Evolutionary conservation across 768 basidiomycete species (phyloP).

Genomic region (Imleria badia): DNA sequence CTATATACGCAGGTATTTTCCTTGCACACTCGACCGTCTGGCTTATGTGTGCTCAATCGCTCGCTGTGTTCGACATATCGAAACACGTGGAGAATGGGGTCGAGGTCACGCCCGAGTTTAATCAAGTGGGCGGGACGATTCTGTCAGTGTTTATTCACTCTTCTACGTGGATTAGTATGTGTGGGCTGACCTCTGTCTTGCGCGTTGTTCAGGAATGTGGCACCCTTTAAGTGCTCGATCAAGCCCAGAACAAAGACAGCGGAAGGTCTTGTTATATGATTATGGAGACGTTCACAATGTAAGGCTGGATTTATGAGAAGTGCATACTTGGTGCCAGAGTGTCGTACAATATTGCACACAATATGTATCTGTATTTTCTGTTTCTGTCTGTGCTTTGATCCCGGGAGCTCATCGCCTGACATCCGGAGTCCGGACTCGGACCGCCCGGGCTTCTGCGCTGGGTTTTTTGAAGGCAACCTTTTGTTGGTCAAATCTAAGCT

Average conservation of each 20-base stretch:
- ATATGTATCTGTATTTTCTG: too few species aligned
- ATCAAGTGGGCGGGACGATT: slow-evolving; percentile 17
- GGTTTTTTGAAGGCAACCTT: too few species aligned
- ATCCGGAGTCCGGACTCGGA: too few species aligned
- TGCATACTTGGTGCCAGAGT: too few species aligned
- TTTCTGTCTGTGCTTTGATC: too few species aligned
- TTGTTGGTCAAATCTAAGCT: too few species aligned
- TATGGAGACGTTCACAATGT: not conserved
- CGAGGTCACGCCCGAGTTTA: slow-evolving; percentile 45
- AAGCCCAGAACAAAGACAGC: slow-evolving; percentile 6
- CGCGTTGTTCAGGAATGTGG: not conserved
- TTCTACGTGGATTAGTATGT: not conserved
- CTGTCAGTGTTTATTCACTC: slow-evolving; percentile 1
- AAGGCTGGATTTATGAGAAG: not conserved
- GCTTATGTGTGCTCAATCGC: slow-evolving; percentile 30
- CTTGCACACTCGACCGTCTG: slow-evolving; percentile 29
- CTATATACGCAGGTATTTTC: slow-evolving; percentile 19
- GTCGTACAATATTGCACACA: too few species aligned
- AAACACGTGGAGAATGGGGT: slow-evolving; percentile 41
- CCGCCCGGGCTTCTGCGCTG: too few species aligned
- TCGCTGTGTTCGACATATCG: slow-evolving; percentile 46
- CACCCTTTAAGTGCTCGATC: slow-evolving; percentile 15
- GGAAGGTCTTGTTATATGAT: not conserved
- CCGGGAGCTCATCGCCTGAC: too few species aligned
- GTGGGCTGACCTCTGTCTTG: too few species aligned